Base-by-base conservation (phyloP, 352 stramenopile species). In the Phytophthora europaea region DNA sequence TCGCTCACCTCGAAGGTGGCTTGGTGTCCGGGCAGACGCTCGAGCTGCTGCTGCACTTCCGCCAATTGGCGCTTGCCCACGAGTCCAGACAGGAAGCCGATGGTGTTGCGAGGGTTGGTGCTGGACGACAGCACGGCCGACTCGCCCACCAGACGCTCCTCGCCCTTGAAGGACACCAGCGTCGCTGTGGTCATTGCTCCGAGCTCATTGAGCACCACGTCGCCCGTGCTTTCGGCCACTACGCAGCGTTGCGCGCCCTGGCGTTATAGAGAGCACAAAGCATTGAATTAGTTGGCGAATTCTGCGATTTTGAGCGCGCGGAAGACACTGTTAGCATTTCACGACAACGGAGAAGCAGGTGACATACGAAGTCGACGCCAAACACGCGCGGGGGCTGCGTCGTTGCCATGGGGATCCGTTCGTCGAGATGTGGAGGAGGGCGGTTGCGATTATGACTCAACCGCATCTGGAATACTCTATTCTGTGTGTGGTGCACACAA, bases 181-280 rank as follows among this genome's bases (percentile, higher is more conserved):
- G 87, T 94, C 31, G 91, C 89, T 3, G 89, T 95, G 34, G 90
- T 96, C 85, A 97, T 94, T 51, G 80, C 84, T 43, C 92, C 92
- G 9, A 98, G 87, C 75, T 97, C 91, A 61, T 97, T 97, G 38
- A 96, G 86, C 73, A 97, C 85, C 33, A 97, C 89, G 43, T 96
- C 91, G 55, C 90, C 90, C 2, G 76, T 82, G 70, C 70, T 81
- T 57, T 84, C 82, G 28, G 89, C 87, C 12, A 94, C 81, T 6
- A 96, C 89, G 58, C 83, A 96, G 65, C 87, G 89, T 76, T 92
- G 85, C 26, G 89, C 90, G 58, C 89, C 87, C 89, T 94, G 43
- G 8, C 16, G 57, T 7, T 33, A 28, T 56, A n/a, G 8, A 65
- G 1, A 47, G 43, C 4, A 48, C 31, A 79, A 63, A 48, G 13